Evolutionary conservation across 805 yeast species (phyloP), one percentile per base, ranked within the genome.

Genomic region (Millerago galiae): DNA sequence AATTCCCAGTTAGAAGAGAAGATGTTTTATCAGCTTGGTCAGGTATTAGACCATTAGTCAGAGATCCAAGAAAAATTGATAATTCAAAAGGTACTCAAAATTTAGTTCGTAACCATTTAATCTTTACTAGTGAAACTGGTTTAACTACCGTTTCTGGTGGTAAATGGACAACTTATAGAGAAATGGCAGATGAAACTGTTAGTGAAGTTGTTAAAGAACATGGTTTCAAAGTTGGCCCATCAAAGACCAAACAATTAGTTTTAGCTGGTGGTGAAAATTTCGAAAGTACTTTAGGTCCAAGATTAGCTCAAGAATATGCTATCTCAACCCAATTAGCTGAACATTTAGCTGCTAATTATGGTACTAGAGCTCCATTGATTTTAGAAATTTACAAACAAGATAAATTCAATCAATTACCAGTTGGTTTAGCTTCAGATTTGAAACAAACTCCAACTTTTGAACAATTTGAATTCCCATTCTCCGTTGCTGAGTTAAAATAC

Each of bases 91-190:
- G 68, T 35, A 90, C 97, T 45, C 93, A 89, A 68, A 90, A 89
- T 41, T 72, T 90, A 51, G 98, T 90, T 35, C 82, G 98, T 69
- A 83, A 86, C 52, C 98, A 90, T 65, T 71, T 90, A 55, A 74
- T 90, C 42, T 75, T 83, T 56, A 72, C 77, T 26, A 76, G 95
- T 28, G 79, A 72, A 45, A 72, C 83, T 43, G 93, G 91, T 21
- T 74, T 90, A 53, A 72, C 90, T 32, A 90, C 98, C 32, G 84
- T 90, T 52, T 82, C 95, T 15, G 98, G 97, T 57, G 98, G 98
- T 63, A 90, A 90, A 69, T 90, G 98, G 98, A 90, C 98, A 41
- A 90, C 98, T 30, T 91, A 90, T 71, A 77, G 97, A 70, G 95
- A 88, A 70, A 90, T 90, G 97, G 96, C 97, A 17, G 81, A 90